Conservation (phyloP, 345 rosid species). For the Microthlaspi erraticum region DNA sequence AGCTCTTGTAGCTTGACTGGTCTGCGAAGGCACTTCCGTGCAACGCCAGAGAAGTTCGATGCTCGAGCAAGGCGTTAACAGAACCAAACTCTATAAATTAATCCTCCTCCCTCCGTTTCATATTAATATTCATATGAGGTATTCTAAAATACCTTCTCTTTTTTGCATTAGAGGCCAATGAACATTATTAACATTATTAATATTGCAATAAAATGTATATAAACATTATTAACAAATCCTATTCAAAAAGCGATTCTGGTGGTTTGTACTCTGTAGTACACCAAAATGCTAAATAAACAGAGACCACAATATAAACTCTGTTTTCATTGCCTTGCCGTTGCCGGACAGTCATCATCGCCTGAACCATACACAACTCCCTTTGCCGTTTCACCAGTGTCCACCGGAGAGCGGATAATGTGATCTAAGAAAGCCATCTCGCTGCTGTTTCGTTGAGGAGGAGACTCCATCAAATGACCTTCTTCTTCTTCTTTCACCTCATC, state of each 20-base stretch:
- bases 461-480: conserved; percentile 11
- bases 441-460: conserved; percentile 34
- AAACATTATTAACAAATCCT: conserved; percentile 32
- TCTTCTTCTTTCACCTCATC: background rate
- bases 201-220: conserved; percentile 11
- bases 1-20: background rate
- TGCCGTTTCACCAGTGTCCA: conserved; percentile 12
- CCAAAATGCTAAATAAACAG: conserved; percentile 4
- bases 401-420: conserved; percentile 34
- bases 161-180: too few species aligned
- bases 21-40: background rate
- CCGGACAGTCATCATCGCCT: conserved; percentile 7
- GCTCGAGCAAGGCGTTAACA: background rate
- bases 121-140: conserved; percentile 6
- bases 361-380: background rate
- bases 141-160: background rate
- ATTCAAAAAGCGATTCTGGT: background rate
- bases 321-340: conserved; percentile 17
- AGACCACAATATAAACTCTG: background rate
- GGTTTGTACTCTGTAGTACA: conserved; percentile 9
- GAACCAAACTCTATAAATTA: too few species aligned
- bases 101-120: too few species aligned
- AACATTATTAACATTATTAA: conserved; percentile 2
- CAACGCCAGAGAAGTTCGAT: background rate
- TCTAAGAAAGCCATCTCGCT: conserved; percentile 30